These are phyloP conservation scores for Ophiocordyceps robertsii DNA, from an alignment of 2,329 filamentous ascomycete genomes.

Conservation along the genomic window DNA sequence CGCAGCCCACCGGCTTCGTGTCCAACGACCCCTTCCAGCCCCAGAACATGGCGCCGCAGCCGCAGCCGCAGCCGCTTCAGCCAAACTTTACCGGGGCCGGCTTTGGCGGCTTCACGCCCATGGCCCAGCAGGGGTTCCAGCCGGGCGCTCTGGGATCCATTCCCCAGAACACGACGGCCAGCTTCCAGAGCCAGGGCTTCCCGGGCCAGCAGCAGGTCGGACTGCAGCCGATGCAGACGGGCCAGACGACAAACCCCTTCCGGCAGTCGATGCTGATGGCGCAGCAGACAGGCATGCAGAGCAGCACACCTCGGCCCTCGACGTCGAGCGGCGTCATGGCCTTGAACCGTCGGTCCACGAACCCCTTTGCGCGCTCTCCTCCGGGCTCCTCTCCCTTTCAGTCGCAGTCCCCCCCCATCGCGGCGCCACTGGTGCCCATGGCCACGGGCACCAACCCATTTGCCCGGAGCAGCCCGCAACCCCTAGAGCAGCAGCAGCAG, in stretches of 20 bases:
- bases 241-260: constrained; percentile 72
- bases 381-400: constrained; percentile 19
- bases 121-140: constrained; percentile 44
- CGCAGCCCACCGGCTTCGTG: constrained; percentile 13
- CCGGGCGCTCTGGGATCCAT: constrained; percentile 39
- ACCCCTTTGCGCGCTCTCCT: constrained; percentile 68
- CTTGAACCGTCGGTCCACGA: constrained; percentile 56
- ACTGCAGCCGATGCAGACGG: constrained; percentile 30
- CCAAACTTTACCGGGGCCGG: constrained; percentile 54
- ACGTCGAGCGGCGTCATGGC: constrained; percentile 27
- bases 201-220: constrained; percentile 22
- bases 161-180: constrained; percentile 40
- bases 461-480: constrained; percentile 27
- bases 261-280: constrained; percentile 71
- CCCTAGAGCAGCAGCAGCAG: constrained; percentile 22
- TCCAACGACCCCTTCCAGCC: constrained; percentile 20
- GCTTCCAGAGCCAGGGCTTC: constrained; percentile 27
- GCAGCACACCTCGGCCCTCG: constrained; percentile 15
- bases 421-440: constrained; percentile 29
- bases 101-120: constrained; percentile 71
- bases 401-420: constrained; percentile 7
- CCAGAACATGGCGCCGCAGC: constrained; percentile 17
- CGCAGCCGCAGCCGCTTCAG: constrained; percentile 26
- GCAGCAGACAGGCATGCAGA: constrained; percentile 35
- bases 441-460: constrained; percentile 48